Evolutionary conservation across 1,284 basidiomycete genomes (phyloP), one percentile per base, ranked within the genome.

Genomic region (Psilocybe mexicana): DNA sequence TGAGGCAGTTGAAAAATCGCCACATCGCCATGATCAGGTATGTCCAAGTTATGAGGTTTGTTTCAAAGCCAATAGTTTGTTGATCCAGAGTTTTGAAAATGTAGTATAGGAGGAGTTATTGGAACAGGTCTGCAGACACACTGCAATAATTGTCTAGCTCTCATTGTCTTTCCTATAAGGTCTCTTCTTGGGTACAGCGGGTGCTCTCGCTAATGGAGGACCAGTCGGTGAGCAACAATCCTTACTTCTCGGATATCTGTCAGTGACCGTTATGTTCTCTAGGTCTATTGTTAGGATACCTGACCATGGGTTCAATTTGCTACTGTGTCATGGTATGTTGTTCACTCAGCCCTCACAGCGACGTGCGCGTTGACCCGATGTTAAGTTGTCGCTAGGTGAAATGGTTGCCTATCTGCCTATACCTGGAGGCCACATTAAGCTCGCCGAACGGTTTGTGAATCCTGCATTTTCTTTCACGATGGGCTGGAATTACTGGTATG

Each of bases 401-500:
- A 88, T 90, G 86, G 74, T 88, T 55, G 81, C 86, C 0, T 89
- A 81, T 64, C 79, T 91, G 6, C 87, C 85, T n/a, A 81, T 87
- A 58, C 79, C 85, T 12, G 84, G 85, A 59, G 85, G 92, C 4
- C 92, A 93, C 70, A 90, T 94, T 70, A 87, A 83, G 51, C 78
- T 94, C 42, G 89, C 92, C 3, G 85, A 85, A 62, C 86, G 90
- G 43, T 93, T 93, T 69, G 87, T 93, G 26, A 86, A 92, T 67
- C 86, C 88, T 4, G 88, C 92, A 2, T 79, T 94, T 59, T 87
- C 87, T 0, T 93, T 93, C 67, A 83, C 91, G 12, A 85, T 90
- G 84, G 91, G 90, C 8, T 93, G 88, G 88, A 87, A 91, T 67
- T 92, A 92, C 69, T 89, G 87, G 85, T 90, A 63, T 38, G 45